These are phyloP conservation scores for Periconia digitata DNA, from an alignment of 2,329 filamentous ascomycete species.

Conservation along the genomic window DNA sequence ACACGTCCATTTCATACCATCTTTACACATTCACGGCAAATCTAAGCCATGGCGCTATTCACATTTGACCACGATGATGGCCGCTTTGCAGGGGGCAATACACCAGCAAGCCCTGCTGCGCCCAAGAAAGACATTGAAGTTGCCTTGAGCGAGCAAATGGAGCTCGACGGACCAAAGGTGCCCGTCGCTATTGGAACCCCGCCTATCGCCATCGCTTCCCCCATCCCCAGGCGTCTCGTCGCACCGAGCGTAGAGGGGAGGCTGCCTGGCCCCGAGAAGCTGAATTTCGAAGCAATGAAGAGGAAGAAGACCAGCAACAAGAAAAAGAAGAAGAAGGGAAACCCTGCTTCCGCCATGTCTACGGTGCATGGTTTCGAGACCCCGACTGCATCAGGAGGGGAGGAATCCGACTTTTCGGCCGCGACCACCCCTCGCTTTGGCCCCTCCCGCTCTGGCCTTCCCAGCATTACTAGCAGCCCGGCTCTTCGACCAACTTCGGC, in stretches of 20 bases:
- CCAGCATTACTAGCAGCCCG: constrained; percentile 56
- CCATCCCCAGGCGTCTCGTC: constrained; percentile 31
- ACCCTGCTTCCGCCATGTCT: constrained; percentile 34
- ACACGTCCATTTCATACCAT: constrained; percentile 7
- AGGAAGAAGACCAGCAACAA: constrained; percentile 44
- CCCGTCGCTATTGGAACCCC: constrained; percentile 35
- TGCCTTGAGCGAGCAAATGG: constrained; percentile 23
- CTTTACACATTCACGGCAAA: constrained; percentile 9
- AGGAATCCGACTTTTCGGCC: constrained; percentile 55
- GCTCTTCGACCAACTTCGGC: constrained; percentile 53
- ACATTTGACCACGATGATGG: constrained; percentile 38
- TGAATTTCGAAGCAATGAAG: constrained; percentile 41
- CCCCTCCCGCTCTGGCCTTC: constrained; percentile 46
- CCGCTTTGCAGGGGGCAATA: constrained; percentile 20
- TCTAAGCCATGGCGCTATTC: constrained; percentile 35
- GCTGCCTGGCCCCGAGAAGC: constrained; percentile 33
- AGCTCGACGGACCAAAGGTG: constrained; percentile 22
- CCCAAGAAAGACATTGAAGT: constrained; percentile 17
- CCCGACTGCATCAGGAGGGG: constrained; percentile 55
- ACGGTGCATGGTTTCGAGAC: constrained; percentile 54
- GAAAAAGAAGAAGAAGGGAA: constrained; percentile 40
- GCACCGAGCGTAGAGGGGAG: constrained; percentile 23
- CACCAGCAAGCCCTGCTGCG: constrained; percentile 11
- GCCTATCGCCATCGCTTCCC: constrained; percentile 39
- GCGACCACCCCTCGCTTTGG: constrained; percentile 47